Evolutionary conservation across 148 eudicot species (phyloP).

Genomic region (Simmondsia chinensis): DNA sequence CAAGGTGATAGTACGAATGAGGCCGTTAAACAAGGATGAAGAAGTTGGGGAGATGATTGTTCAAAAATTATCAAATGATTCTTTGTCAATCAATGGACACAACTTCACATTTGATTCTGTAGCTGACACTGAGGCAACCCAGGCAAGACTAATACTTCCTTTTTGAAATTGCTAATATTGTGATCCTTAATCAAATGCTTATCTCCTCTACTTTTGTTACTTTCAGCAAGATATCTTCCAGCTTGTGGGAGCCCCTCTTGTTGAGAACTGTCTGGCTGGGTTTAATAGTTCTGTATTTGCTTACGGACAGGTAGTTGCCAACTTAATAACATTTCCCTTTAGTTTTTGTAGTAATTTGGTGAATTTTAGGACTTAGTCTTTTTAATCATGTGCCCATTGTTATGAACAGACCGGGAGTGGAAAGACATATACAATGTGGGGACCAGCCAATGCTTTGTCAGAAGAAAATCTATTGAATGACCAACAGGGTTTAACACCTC

Average conservation of each 20-base stretch:
- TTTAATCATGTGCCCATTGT: conserved; percentile 6
- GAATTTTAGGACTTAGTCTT: background rate
- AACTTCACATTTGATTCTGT: conserved; percentile 85
- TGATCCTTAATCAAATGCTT: conserved; percentile 6
- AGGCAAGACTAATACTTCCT: conserved; percentile 38
- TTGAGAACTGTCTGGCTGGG: conserved; percentile 95
- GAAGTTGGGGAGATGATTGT: conserved; percentile 60
- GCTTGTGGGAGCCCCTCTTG: conserved; percentile 90
- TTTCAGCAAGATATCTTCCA: conserved; percentile 81
- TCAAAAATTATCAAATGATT: conserved; percentile 63
- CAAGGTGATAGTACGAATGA: conserved; percentile 85
- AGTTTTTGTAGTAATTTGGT: background rate
- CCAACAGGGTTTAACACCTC: conserved; percentile 89
- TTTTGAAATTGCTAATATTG: background rate
- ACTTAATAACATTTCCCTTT: background rate
- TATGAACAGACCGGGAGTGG: conserved; percentile 86
- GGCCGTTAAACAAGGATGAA: conserved; percentile 74
- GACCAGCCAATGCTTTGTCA: conserved; percentile 85
- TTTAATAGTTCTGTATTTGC: conserved; percentile 97
- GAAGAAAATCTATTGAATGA: conserved; percentile 52
- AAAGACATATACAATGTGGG: conserved; percentile 97
- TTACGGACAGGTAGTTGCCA: conserved; percentile 77
- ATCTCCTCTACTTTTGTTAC: conserved; percentile 4
- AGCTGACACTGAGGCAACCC: conserved; percentile 67
- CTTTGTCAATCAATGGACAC: conserved; percentile 63